A percentile compares a stretch with the other conserved stretches of the same genome.
phyloP scores from a whole-genome alignment of 1,284 basidiomycete species.

The Laetiporus sulphureus region DNA sequence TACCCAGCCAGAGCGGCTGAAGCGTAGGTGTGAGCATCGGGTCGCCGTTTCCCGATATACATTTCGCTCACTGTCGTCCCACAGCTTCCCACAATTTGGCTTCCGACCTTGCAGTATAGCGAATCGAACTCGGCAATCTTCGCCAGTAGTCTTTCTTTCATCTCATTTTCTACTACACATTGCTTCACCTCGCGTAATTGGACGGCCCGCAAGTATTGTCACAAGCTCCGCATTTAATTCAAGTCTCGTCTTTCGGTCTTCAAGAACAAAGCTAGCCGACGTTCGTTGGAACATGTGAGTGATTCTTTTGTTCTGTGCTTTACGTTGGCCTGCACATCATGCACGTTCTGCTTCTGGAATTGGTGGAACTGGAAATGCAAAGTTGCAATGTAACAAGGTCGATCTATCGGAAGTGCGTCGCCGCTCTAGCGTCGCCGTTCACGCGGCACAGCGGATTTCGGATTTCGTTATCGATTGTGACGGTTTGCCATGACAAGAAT shows the following conservation, averaged over 20 bases:
- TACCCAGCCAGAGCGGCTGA: too few relatives aligned
- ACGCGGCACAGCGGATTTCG: too few relatives aligned
- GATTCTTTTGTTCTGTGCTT: too few relatives aligned
- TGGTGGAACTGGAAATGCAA: too few relatives aligned
- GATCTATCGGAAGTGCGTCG: too few relatives aligned
- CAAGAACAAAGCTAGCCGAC: conserved; percentile 16
- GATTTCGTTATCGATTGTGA: conserved; percentile 8
- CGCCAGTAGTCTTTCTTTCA: conserved; percentile 20
- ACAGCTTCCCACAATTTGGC: conserved; percentile 3
- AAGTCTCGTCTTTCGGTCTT: conserved; percentile 9
- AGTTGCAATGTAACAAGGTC: too few relatives aligned
- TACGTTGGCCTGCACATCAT: too few relatives aligned
- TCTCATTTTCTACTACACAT: conserved; percentile 14
- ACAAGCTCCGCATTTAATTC: conserved; percentile 21
- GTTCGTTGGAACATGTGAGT: conserved; percentile 15
- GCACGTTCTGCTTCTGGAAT: too few relatives aligned
- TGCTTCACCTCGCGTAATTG: conserved; percentile 14
- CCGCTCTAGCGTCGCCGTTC: too few relatives aligned
- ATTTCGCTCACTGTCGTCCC: conserved; percentile 13
- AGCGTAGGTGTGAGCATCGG: conserved; percentile 16
- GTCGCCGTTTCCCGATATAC: conserved; percentile 9
- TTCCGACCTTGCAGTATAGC: conserved; percentile 7
- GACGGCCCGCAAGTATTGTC: conserved; percentile 13
- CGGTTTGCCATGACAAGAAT: too few relatives aligned
- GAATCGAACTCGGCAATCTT: conserved; percentile 17